These are phyloP conservation scores for Hymenoscyphus occultus DNA, from an alignment of 2,329 filamentous ascomycete species.

Conservation along the genomic window DNA sequence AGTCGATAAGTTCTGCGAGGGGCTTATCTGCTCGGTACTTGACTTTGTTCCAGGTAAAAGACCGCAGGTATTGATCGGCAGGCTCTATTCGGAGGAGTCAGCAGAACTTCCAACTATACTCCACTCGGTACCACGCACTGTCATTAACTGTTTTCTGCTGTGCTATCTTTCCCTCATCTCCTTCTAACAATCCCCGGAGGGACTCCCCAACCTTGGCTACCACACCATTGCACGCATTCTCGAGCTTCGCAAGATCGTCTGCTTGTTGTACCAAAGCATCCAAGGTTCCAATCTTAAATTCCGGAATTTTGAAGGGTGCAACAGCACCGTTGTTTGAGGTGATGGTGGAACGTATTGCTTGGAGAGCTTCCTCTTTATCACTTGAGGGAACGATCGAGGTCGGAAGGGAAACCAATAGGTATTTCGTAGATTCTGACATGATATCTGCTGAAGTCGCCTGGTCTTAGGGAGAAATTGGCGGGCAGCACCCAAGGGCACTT, in stretches of 20 bases:
- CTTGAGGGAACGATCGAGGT: constrained; percentile 79
- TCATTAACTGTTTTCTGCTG: constrained; percentile 80
- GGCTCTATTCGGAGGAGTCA: constrained; percentile 61
- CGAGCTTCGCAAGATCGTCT: constrained; percentile 89
- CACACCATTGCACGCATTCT: constrained; percentile 72
- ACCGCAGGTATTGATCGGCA: constrained; percentile 87
- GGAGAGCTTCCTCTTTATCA: constrained; percentile 77
- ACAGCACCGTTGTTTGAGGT: constrained; percentile 72
- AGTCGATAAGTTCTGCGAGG: constrained; percentile 80
- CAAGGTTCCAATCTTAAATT: constrained; percentile 96
- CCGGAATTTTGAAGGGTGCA: constrained; percentile 76
- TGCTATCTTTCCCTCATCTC: constrained; percentile 54
- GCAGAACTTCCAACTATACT: not conserved
- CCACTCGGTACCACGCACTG: constrained; percentile 54
- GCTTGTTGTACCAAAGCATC: constrained; percentile 95
- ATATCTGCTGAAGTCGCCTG: constrained; percentile 18
- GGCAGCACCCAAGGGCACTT: constrained; percentile 17
- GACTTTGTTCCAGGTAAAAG: constrained; percentile 95
- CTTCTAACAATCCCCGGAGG: constrained; percentile 34
- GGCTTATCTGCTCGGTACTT: constrained; percentile 94
- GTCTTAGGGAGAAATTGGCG: constrained; percentile 12
- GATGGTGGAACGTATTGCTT: constrained; percentile 69
- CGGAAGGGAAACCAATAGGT: constrained; percentile 87
- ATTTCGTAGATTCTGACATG: constrained; percentile 50
- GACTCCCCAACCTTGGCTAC: constrained; percentile 69